Evolutionary conservation across 768 basidiomycete genomes (phyloP).

Genomic region (Termitomyces sp.): DNA sequence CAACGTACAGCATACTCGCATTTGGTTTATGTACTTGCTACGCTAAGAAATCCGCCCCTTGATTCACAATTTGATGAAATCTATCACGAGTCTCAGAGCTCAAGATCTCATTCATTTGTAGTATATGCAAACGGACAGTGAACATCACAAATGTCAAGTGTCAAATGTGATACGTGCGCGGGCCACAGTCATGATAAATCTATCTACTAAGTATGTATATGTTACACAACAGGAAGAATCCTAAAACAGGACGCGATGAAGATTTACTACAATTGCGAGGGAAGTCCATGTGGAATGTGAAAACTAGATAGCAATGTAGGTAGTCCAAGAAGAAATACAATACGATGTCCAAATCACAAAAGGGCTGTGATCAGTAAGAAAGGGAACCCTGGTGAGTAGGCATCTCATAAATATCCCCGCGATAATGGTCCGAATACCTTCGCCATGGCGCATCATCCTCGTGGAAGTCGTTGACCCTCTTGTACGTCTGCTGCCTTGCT

Average conservation of each 20-base stretch:
- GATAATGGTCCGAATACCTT: conserved; percentile 12
- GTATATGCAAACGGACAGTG: not conserved
- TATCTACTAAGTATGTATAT: not conserved
- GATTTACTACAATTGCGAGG: not conserved
- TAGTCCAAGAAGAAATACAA: not conserved
- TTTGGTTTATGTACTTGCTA: too few relatives aligned
- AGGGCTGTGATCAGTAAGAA: not conserved
- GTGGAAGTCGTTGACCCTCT: conserved; percentile 15
- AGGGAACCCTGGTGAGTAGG: not conserved
- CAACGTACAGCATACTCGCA: too few relatives aligned
- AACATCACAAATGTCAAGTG: not conserved
- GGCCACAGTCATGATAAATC: not conserved
- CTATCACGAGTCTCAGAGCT: too few relatives aligned
- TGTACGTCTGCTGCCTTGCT: conserved; percentile 9
- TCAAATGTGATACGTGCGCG: too few relatives aligned
- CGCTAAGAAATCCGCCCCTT: too few relatives aligned
- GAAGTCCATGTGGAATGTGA: not conserved
- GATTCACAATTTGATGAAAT: too few relatives aligned
- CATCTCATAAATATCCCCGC: conserved; percentile 7
- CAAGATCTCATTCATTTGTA: too few relatives aligned
- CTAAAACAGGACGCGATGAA: not conserved
- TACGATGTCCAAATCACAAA: not conserved
- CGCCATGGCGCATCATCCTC: conserved; percentile 11
- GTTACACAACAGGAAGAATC: not conserved
- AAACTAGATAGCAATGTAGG: not conserved